phyloP scores from a whole-genome alignment of 2,329 filamentous ascomycete genomes.

The Zarea fungicola region DNA sequence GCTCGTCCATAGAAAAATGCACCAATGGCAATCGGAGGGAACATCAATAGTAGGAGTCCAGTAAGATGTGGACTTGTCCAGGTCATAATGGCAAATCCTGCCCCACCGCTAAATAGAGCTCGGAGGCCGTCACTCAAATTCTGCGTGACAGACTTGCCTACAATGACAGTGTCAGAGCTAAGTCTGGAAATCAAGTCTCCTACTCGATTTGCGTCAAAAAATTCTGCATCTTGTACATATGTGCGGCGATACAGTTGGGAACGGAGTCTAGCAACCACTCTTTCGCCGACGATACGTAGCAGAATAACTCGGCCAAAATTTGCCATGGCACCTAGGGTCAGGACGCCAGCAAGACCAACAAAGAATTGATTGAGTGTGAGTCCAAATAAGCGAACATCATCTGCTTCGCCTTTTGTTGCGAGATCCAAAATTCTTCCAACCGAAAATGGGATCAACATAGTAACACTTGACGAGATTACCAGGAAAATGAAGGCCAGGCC shows the following conservation, averaged over 20 bases:
- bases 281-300: constrained; percentile 87
- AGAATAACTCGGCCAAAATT: constrained; percentile 95
- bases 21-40: constrained; percentile 83
- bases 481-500: constrained; percentile 76
- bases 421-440: constrained; percentile 94
- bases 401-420: constrained; percentile 66
- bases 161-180: constrained; percentile 93
- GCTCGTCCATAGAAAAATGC: constrained; percentile 88
- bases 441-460: constrained; percentile 94
- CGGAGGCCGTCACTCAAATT: constrained; percentile 95
- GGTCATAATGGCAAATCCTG: constrained; percentile 90
- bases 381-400: constrained; percentile 71
- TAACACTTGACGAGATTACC: constrained; percentile 83
- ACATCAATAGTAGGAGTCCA: constrained; percentile 77
- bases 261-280: constrained; percentile 84
- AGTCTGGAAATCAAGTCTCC: constrained; percentile 94
- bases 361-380: constrained; percentile 86
- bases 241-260: constrained; percentile 88
- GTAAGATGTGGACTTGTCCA: constrained; percentile 91
- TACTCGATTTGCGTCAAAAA: constrained; percentile 96
- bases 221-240: constrained; percentile 95
- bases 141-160: constrained; percentile 97
- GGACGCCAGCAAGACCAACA: constrained; percentile 65
- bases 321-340: constrained; percentile 78
- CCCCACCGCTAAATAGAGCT: constrained; percentile 81